phyloP scores from a whole-genome alignment of 805 yeast genomes.

The Maudiozyma turicensis region DNA sequence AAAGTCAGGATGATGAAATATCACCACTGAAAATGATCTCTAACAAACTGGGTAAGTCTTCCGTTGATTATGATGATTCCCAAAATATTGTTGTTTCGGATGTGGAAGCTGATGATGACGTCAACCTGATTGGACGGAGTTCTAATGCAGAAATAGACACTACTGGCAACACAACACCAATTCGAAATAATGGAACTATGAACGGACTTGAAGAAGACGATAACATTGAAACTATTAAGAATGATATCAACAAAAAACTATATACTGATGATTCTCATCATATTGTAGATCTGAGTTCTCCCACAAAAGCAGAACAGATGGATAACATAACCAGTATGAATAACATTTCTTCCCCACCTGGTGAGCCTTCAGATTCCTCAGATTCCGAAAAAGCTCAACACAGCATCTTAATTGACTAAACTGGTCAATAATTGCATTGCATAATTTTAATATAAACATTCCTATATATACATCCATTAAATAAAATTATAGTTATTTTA shows the following conservation, averaged over 20 bases:
- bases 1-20: background rate
- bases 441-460: too few relatives aligned
- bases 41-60: background rate
- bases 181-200: background rate
- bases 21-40: background rate
- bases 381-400: too few relatives aligned
- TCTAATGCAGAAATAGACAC: background rate
- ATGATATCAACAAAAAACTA: background rate
- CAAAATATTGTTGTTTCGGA: constrained; percentile 13
- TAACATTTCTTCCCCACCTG: background rate
- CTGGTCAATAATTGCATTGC: too few relatives aligned
- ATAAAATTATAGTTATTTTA: too few relatives aligned
- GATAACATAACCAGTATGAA: background rate
- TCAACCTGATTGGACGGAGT: constrained; percentile 12
- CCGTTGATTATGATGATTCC: too few relatives aligned
- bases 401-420: too few relatives aligned
- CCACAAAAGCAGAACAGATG: background rate
- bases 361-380: background rate
- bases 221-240: background rate
- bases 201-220: background rate
- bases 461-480: too few relatives aligned
- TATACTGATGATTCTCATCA: background rate
- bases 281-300: background rate
- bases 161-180: background rate
- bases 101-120: constrained; percentile 15